phyloP scores from a whole-genome alignment of 805 yeast species.

The Lachancea kluyveri region DNA sequence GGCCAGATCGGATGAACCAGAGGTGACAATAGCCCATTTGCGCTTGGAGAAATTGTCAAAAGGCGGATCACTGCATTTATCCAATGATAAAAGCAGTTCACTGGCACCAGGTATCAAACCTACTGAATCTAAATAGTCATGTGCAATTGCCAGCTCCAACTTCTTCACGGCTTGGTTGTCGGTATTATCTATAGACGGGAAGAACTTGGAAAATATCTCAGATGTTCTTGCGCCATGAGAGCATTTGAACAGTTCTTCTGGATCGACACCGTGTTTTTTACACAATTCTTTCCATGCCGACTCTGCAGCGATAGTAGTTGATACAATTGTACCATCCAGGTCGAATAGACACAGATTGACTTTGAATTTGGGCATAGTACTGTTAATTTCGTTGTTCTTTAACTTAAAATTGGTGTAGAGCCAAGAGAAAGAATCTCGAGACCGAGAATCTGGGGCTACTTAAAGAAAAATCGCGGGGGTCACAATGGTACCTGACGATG shows the following conservation, averaged over 20 bases:
- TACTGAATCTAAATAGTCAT: constrained; percentile 59
- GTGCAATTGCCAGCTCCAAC: constrained; percentile 59
- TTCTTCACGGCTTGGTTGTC: constrained; percentile 43
- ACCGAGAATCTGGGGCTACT: no score
- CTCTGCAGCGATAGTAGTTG: constrained; percentile 71
- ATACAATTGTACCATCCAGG: constrained; percentile 76
- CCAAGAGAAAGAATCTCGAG: no score
- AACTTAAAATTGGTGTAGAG: no score
- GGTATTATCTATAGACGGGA: constrained; percentile 59
- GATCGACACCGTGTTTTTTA: constrained; percentile 51
- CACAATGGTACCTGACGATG: no score
- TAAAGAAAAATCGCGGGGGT: no score
- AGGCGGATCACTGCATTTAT: constrained; percentile 24
- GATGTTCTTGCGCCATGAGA: constrained; percentile 74
- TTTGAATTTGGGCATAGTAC: constrained; percentile 9
- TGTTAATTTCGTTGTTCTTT: constrained; percentile 6
- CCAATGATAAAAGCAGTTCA: constrained; percentile 46
- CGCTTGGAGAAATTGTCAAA: constrained; percentile 22
- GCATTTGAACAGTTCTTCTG: constrained; percentile 55
- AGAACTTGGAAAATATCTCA: constrained; percentile 59
- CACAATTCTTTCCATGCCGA: constrained; percentile 63
- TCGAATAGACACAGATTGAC: constrained; percentile 47
- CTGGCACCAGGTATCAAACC: constrained; percentile 65
- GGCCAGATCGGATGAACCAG: constrained; percentile 69
- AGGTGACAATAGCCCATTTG: constrained; percentile 80